Conservation (phyloP, 805 yeast species). For the Debaryomyces hansenii region DNA sequence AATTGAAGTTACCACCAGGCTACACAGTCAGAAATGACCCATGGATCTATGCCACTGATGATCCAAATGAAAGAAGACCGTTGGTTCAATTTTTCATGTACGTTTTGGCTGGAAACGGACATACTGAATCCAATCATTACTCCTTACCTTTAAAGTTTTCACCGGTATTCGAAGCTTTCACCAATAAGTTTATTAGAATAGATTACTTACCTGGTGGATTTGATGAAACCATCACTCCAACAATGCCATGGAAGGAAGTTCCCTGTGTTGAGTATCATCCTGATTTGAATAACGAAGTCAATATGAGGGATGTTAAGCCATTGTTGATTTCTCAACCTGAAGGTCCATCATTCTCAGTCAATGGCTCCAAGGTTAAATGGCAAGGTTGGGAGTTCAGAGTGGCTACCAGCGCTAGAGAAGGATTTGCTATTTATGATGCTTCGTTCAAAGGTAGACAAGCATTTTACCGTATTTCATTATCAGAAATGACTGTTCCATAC, state of each 20-base stretch:
- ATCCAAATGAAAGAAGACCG: constrained; percentile 57
- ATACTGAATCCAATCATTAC: constrained; percentile 73
- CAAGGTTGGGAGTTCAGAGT: constrained; percentile 83
- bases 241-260: constrained; percentile 61
- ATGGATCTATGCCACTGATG: constrained; percentile 86
- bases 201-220: constrained; percentile 73
- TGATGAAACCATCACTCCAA: constrained; percentile 59
- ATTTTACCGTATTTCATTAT: constrained; percentile 68
- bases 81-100: constrained; percentile 75
- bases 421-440: constrained; percentile 71
- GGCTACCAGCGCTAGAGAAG: constrained; percentile 72
- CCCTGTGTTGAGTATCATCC: constrained; percentile 72
- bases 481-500: constrained; percentile 88
- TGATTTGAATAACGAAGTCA: constrained; percentile 56
- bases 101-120: constrained; percentile 59
- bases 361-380: constrained; percentile 67
- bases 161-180: constrained; percentile 66
- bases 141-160: constrained; percentile 72
- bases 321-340: constrained; percentile 72
- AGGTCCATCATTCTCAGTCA: constrained; percentile 67
- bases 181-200: constrained; percentile 64
- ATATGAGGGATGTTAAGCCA: constrained; percentile 63
- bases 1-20: constrained; percentile 60
- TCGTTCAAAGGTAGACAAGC: constrained; percentile 74
- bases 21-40: constrained; percentile 65